These are phyloP conservation scores for Penicillium decumbens DNA, from an alignment of 2,329 filamentous ascomycete genomes.

Conservation along the genomic window DNA sequence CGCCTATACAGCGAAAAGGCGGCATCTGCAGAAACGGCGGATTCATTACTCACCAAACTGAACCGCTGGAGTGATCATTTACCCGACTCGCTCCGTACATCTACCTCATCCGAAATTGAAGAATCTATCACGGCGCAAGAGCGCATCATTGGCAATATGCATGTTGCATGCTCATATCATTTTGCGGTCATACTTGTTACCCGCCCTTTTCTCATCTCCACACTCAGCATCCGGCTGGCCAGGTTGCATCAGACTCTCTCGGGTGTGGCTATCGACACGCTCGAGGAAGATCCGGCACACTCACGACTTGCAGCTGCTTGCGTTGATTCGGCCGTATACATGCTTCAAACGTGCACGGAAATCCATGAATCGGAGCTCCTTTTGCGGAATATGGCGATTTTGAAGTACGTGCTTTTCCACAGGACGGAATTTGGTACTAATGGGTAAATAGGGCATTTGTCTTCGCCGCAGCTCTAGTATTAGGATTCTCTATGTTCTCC, in stretches of 20 bases:
- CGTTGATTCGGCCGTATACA: conserved; percentile 52
- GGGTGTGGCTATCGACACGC: conserved; percentile 6
- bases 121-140: conserved; percentile 24
- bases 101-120: conserved; percentile 15
- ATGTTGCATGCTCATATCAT: conserved; percentile 56
- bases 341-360: conserved; percentile 53
- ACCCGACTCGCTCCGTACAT: conserved; percentile 33
- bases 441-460: conserved; percentile 44
- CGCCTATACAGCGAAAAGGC: conserved; percentile 41
- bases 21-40: conserved; percentile 33
- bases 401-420: conserved; percentile 47
- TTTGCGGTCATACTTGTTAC: conserved; percentile 57
- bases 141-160: conserved; percentile 48
- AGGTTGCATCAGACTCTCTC: conserved; percentile 24
- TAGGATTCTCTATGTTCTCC: conserved; percentile 55
- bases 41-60: conserved; percentile 42
- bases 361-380: conserved; percentile 45
- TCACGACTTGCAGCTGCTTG: conserved; percentile 50
- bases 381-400: conserved; percentile 54
- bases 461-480: conserved; percentile 54
- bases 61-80: conserved; percentile 47
- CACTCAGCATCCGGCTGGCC: conserved; percentile 41
- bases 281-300: conserved; percentile 28
- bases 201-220: conserved; percentile 52
- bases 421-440: background rate